Evolutionary conservation across 2,329 filamentous ascomycete species (phyloP).

Genomic region (Monosporascus cannonballus): DNA sequence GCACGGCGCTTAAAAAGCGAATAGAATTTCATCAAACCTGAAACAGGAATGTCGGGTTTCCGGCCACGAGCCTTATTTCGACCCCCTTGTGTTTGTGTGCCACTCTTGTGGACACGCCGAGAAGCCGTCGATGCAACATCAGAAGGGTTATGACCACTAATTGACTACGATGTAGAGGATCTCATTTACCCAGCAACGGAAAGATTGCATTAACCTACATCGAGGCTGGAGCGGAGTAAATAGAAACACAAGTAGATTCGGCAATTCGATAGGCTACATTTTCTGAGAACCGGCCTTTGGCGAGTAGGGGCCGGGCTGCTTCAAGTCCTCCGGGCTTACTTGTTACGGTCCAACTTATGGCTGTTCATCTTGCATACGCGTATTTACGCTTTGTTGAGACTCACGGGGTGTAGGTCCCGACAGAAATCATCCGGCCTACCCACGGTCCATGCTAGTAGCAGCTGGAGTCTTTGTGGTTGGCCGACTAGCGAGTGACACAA

Average conservation of each 20-base stretch:
- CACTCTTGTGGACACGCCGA: background rate
- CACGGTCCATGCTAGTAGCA: no score
- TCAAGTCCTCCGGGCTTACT: no score
- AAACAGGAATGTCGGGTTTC: background rate
- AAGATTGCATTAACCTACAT: background rate
- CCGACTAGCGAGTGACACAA: background rate
- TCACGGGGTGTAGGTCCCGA: no score
- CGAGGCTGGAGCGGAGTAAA: background rate
- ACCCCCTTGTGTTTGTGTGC: background rate
- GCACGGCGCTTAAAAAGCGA: background rate
- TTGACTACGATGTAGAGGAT: no score
- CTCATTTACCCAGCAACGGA: background rate
- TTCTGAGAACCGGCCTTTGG: no score
- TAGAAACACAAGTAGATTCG: background rate
- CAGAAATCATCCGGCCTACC: no score
- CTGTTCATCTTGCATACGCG: background rate
- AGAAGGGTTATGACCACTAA: background rate
- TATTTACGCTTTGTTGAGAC: no score
- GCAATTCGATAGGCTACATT: no score
- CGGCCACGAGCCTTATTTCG: background rate
- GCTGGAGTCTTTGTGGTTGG: background rate
- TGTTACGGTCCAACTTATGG: background rate
- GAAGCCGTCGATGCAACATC: background rate
- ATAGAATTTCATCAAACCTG: background rate
- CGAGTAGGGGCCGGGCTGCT: no score